A percentile compares a stretch with the other conserved stretches of the same genome.
Evolutionary conservation across 169 alveolate genomes (phyloP).

Genomic region (Condylostoma magnum): DNA sequence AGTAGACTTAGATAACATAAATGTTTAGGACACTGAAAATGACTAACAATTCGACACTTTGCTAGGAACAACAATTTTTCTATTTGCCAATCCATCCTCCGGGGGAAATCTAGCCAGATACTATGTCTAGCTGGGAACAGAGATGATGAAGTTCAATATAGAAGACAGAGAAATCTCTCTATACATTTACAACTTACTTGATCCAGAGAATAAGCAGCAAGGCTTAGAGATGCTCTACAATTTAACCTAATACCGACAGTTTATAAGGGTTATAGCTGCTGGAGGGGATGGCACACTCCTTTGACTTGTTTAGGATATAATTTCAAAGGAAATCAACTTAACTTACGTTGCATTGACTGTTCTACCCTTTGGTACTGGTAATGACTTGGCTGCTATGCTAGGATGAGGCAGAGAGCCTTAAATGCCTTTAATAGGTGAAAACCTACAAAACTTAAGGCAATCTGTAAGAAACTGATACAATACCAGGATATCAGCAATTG

Average conservation of each 20-base stretch:
- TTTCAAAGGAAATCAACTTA: conserved; percentile 66
- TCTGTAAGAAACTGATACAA: conserved; percentile 65
- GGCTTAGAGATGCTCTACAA: not conserved
- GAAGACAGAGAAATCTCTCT: not conserved
- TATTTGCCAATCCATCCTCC: conserved; percentile 14
- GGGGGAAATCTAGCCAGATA: conserved; percentile 11
- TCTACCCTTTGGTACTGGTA: conserved; percentile 95
- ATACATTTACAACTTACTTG: not conserved
- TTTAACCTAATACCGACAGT: not conserved
- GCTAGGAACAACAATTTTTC: too few species aligned
- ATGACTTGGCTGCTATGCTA: conserved; percentile 92
- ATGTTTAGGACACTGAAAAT: too few species aligned
- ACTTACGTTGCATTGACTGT: conserved; percentile 80
- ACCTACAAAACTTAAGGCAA: conserved; percentile 44
- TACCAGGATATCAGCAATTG: conserved; percentile 81
- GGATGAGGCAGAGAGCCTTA: conserved; percentile 74
- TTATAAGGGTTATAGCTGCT: conserved; percentile 80
- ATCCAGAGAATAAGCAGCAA: not conserved
- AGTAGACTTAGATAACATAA: too few species aligned
- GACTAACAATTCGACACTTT: too few species aligned
- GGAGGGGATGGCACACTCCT: conserved; percentile 97
- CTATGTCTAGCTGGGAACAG: not conserved
- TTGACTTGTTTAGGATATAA: conserved; percentile 88
- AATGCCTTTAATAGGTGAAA: not conserved
- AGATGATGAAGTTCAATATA: not conserved